phyloP scores from a whole-genome alignment of 495 filamentous ascomycete species.

The Pyrenopolyporus hunteri region DNA sequence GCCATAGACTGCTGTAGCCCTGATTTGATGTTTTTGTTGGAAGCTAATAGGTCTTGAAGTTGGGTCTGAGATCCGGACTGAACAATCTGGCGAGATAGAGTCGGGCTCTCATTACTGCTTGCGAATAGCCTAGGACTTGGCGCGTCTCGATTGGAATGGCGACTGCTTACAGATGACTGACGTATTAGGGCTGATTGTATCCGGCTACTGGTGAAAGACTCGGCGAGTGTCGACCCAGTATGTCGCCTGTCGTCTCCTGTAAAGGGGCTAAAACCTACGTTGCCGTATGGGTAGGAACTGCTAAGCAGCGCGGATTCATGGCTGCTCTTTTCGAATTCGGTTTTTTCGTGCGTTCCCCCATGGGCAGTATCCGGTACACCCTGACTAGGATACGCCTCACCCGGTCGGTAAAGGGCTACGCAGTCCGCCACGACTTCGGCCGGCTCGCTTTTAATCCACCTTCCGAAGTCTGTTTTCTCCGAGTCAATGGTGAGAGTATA shows the following conservation, averaged over 20 bases:
- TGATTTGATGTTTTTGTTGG: slow-evolving; percentile 58
- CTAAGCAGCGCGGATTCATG: slow-evolving; percentile 45
- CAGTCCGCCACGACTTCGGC: slow-evolving; percentile 74
- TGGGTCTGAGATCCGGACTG: slow-evolving; percentile 54
- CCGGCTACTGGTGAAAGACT: slow-evolving; percentile 41
- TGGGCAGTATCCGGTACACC: slow-evolving; percentile 2
- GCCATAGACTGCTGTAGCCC: slow-evolving; percentile 57
- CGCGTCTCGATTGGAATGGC: slow-evolving; percentile 49
- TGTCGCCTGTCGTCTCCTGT: slow-evolving; percentile 50
- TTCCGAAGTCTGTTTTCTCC: slow-evolving; percentile 70
- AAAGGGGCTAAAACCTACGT: slow-evolving; percentile 16
- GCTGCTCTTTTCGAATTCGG: slow-evolving; percentile 30
- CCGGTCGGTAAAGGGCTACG: slow-evolving; percentile 55
- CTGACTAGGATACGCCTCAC: slow-evolving; percentile 21
- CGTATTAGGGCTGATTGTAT: slow-evolving; percentile 39
- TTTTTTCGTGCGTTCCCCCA: slow-evolving; percentile 5
- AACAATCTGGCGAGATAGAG: slow-evolving; percentile 54
- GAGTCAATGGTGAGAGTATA: slow-evolving; percentile 71
- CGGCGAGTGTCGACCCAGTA: slow-evolving; percentile 54
- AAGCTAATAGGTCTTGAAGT: slow-evolving; percentile 60
- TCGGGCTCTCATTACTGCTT: slow-evolving; percentile 60
- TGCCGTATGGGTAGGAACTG: slow-evolving; percentile 38
- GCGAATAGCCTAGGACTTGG: slow-evolving; percentile 48
- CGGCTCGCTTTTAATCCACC: slow-evolving; percentile 74
- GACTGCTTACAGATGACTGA: slow-evolving; percentile 49